Evolutionary conservation across 106 monocot genomes (phyloP).

Genomic region (Vanilla planifolia): DNA sequence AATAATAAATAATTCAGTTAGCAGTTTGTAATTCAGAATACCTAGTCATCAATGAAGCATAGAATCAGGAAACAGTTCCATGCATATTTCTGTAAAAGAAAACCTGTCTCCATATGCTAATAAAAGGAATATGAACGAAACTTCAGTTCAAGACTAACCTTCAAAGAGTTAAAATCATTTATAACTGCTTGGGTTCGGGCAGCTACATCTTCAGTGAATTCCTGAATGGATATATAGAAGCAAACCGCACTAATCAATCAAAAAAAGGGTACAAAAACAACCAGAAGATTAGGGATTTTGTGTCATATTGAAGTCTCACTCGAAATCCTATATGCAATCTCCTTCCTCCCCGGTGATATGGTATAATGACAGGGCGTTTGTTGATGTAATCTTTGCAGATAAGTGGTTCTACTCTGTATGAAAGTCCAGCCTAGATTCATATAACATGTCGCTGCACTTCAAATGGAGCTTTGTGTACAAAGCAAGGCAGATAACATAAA

Average conservation of each 20-base stretch:
- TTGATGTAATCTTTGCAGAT: slow-evolving; percentile 77
- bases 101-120: too few species aligned
- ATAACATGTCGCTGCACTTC: slow-evolving; percentile 22
- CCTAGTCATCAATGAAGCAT: not conserved
- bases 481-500: not conserved
- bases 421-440: slow-evolving; percentile 38
- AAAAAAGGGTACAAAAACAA: too few species aligned
- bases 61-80: not conserved
- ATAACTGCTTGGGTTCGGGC: slow-evolving; percentile 37
- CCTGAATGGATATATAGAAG: slow-evolving; percentile 36
- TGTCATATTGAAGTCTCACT: slow-evolving; percentile 45
- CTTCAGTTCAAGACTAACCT: slow-evolving; percentile 28
- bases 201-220: slow-evolving; percentile 70
- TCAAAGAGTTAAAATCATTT: slow-evolving; percentile 45
- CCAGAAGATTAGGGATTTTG: too few species aligned
- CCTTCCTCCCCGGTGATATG: slow-evolving; percentile 94
- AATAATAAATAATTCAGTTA: not conserved
- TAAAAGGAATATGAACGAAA: not conserved
- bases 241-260: too few species aligned
- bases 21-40: not conserved
- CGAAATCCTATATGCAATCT: slow-evolving; percentile 90
- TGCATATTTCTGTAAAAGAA: not conserved
- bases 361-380: slow-evolving; percentile 83
- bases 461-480: slow-evolving; percentile 17
- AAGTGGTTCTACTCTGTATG: slow-evolving; percentile 95